Percentiles rank a stretch among this genome's conserved stretches.
phyloP scores from a whole-genome alignment of 768 basidiomycete species.

The Leucosporidium scottii region DNA sequence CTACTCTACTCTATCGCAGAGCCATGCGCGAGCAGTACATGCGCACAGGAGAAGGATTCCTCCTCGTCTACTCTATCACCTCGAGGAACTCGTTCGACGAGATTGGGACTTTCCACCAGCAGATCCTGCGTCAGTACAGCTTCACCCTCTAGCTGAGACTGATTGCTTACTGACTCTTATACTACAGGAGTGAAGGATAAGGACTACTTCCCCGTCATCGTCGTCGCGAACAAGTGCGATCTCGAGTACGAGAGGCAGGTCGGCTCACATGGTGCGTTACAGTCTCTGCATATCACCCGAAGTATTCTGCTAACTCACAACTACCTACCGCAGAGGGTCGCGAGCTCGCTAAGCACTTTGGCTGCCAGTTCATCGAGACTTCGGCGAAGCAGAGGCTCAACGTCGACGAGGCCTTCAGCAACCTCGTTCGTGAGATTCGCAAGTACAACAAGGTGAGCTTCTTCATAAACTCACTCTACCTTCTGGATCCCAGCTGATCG shows the following conservation, averaged over 20 bases:
- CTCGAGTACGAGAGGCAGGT: conserved; percentile 44
- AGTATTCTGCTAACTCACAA: neutral
- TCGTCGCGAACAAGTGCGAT: conserved; percentile 49
- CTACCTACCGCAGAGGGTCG: conserved; percentile 67
- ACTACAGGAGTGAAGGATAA: conserved; percentile 44
- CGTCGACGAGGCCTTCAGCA: conserved; percentile 47
- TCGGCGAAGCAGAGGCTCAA: conserved; percentile 48
- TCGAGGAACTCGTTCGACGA: conserved; percentile 48
- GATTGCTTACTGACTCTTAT: conserved; percentile 1
- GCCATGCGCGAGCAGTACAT: conserved; percentile 99
- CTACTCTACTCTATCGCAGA: conserved; percentile 44
- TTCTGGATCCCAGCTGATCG: neutral
- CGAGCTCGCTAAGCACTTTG: conserved; percentile 68
- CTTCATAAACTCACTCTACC: too few species aligned
- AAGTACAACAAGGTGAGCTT: conserved; percentile 46
- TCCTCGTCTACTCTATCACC: conserved; percentile 50
- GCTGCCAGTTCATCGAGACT: conserved; percentile 46
- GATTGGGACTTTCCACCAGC: conserved; percentile 45
- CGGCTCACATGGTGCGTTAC: conserved; percentile 70
- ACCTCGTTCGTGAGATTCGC: conserved; percentile 45
- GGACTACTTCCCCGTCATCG: conserved; percentile 47
- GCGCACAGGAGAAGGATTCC: conserved; percentile 61
- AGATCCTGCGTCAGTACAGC: conserved; percentile 42
- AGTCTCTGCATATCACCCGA: neutral
- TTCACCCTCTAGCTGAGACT: neutral